Evolutionary conservation across 2,329 filamentous ascomycete genomes (phyloP).

Genomic region (Monilinia fructicola): DNA sequence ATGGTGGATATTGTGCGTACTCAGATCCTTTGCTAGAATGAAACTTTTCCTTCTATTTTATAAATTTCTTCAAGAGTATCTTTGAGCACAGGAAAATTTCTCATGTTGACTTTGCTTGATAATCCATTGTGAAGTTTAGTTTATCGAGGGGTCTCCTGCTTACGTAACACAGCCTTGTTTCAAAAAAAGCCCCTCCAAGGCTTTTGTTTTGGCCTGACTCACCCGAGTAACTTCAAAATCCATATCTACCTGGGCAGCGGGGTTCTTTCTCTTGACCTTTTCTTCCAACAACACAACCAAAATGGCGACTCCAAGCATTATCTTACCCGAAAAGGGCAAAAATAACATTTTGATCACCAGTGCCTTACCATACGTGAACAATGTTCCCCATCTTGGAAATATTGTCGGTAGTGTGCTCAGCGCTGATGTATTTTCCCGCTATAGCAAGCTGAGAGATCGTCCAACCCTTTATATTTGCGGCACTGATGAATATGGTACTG

Average conservation of each 20-base stretch:
- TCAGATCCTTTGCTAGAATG: not conserved
- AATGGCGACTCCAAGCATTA: constrained; percentile 41
- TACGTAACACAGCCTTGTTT: constrained; percentile 5
- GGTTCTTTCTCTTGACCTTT: constrained; percentile 10
- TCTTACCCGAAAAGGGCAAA: constrained; percentile 70
- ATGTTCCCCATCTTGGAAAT: constrained; percentile 83
- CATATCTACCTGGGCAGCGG: constrained; percentile 17
- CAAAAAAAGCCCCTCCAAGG: constrained; percentile 22
- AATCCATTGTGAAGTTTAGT: not conserved
- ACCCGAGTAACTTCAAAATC: constrained; percentile 18
- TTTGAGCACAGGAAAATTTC: not conserved
- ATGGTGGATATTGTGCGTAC: not conserved
- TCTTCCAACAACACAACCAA: constrained; percentile 17
- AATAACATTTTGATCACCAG: constrained; percentile 88
- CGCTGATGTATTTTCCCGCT: constrained; percentile 82
- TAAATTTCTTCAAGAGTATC: not conserved
- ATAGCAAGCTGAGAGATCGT: constrained; percentile 75
- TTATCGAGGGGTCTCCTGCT: not conserved
- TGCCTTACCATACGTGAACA: constrained; percentile 82
- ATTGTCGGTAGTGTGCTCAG: constrained; percentile 84
- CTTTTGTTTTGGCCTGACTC: constrained; percentile 21
- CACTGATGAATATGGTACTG: constrained; percentile 92
- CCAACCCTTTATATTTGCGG: constrained; percentile 85
- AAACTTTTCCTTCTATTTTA: constrained; percentile 5
- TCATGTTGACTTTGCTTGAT: not conserved